A percentile compares a stretch with the other conserved stretches of the same genome.
Evolutionary conservation across 2,329 filamentous ascomycete genomes (phyloP).

Genomic region (Lasiodiplodia theobromae): DNA sequence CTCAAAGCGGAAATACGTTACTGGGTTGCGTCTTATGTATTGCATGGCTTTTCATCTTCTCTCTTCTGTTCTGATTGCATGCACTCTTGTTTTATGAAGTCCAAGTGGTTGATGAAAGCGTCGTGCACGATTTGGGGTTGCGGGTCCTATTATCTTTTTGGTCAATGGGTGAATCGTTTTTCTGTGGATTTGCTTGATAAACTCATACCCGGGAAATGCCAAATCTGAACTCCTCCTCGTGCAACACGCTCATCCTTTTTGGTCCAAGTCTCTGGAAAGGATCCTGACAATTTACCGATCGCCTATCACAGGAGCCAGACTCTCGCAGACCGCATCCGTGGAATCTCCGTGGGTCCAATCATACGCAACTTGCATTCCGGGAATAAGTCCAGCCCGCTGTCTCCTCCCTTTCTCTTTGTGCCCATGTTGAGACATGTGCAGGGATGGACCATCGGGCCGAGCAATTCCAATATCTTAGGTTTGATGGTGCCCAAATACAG

Average conservation of each 20-base stretch:
- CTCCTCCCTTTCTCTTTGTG: neutral
- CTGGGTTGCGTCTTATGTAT: conserved; percentile 21
- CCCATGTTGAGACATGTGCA: neutral
- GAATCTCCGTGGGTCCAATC: neutral
- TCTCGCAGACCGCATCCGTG: neutral
- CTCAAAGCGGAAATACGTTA: conserved; percentile 17
- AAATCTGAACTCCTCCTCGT: conserved; percentile 17
- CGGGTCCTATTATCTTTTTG: conserved; percentile 3
- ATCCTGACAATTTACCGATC: neutral
- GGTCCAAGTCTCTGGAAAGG: neutral
- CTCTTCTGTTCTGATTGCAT: conserved; percentile 20
- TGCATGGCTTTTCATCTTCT: conserved; percentile 18
- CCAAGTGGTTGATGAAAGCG: conserved; percentile 6
- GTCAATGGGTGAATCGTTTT: neutral
- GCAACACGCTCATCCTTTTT: neutral
- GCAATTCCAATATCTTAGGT: conserved; percentile 6
- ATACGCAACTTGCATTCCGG: neutral
- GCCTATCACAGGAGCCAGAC: neutral
- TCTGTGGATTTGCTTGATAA: conserved; percentile 15
- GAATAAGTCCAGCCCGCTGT: neutral
- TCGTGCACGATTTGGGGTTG: neutral
- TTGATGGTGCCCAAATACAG: neutral
- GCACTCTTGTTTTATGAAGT: conserved; percentile 12
- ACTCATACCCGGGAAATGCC: conserved; percentile 23
- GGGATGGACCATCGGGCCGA: conserved; percentile 5